Base-by-base conservation (phyloP, 116 monocot species). In the Posidonia oceanica region DNA sequence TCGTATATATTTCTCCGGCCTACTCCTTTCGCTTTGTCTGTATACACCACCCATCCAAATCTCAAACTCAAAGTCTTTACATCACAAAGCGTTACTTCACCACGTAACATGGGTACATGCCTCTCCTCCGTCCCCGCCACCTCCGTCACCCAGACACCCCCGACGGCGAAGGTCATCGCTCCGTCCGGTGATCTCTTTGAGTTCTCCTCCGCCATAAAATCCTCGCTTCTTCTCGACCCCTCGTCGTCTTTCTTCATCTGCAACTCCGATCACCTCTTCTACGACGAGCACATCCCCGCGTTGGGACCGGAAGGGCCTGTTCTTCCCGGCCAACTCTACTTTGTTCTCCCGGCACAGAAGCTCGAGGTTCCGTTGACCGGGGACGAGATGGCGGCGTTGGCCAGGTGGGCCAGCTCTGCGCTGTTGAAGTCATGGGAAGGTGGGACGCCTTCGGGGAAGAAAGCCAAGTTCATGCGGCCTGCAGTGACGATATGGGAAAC, bases 311-410 rank as follows among this genome's bases (percentile, higher is more conserved):
- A 76, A 14, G 72, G 70, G 5, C 52, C 58, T 39, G 52, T 83
- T 15, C 68, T 54, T 57, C 70, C 48, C 3, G 81, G 76, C 18
- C 75, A 76, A 48, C 20, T 85, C 36, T 85, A 85, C 67, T 85
- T 82, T 39, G 37, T 81, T 38, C 72, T 85, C 21, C 85, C 82
- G 14, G 39, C 15, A 7, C 11, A 54, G 42, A 63, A 40, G 38
- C 60, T 37, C 17, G 72, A 72, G 74, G 66, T 7, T 54, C 67
- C 20, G 48, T 36, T 72, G 15, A 44, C 60, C 29, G 61, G 62
- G n/a, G 51, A 29, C 12, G 44, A 61, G 12, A 72, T 72, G 60
- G 72, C 72, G 8, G 41, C 54, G 36, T 69, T 85, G 54, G 82
- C 76, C 0, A 65, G 70, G 4, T 79, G 69, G 67, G 81, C 82